These are phyloP conservation scores for Penicillium cinerascens DNA, from an alignment of 495 filamentous ascomycete species.

Conservation along the genomic window DNA sequence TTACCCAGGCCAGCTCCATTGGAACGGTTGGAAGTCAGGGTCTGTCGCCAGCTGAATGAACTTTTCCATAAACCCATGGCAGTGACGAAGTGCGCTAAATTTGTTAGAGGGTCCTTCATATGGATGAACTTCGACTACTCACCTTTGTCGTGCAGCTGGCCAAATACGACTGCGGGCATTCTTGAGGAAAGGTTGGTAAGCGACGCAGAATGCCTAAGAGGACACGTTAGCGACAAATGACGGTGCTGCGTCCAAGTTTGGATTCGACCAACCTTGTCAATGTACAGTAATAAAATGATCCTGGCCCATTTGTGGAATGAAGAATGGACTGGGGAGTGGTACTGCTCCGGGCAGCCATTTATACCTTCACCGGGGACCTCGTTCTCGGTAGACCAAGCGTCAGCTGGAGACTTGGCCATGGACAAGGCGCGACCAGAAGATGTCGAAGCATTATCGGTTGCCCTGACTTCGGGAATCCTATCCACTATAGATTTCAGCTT, in stretches of 20 bases:
- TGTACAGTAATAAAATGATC: conserved; percentile 43
- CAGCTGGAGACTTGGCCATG: conserved; percentile 30
- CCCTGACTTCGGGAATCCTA: conserved; percentile 34
- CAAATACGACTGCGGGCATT: conserved; percentile 54
- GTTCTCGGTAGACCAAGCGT: conserved; percentile 22
- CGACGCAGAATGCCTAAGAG: conserved; percentile 47
- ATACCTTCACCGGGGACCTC: conserved; percentile 38
- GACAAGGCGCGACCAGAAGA: conserved; percentile 25
- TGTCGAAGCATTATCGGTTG: conserved; percentile 8
- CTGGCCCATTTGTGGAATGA: conserved; percentile 47
- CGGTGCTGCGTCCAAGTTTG: no score
- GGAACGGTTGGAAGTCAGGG: conserved; percentile 52
- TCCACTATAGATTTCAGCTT: conserved; percentile 42
- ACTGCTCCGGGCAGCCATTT: conserved; percentile 41
- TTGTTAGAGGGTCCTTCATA: conserved; percentile 7
- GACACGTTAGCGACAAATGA: neutral
- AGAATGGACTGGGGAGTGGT: conserved; percentile 42
- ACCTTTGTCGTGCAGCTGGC: conserved; percentile 52
- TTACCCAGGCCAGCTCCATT: conserved; percentile 56
- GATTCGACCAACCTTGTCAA: conserved; percentile 37
- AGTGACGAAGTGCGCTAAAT: conserved; percentile 49
- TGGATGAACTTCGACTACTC: neutral
- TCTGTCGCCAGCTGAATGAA: conserved; percentile 52
- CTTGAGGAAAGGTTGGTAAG: conserved; percentile 55
- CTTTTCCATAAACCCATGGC: conserved; percentile 54